phyloP scores from a whole-genome alignment of 495 filamentous ascomycete genomes.

The Hyaloscypha bicolor region DNA sequence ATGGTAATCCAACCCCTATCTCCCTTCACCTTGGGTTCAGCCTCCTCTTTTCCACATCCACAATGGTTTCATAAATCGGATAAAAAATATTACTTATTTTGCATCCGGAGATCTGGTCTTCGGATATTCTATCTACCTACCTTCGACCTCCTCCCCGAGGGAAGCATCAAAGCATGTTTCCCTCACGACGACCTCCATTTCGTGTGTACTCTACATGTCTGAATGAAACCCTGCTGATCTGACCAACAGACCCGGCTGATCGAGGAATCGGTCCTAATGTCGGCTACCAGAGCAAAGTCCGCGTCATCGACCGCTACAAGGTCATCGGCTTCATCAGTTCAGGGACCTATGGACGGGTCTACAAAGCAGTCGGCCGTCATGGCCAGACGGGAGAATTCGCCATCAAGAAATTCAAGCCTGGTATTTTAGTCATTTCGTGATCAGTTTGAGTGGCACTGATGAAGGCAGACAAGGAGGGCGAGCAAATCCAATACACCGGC shows the following conservation, averaged over 20 bases:
- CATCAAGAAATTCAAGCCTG: conserved; percentile 99
- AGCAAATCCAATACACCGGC: conserved; percentile 90
- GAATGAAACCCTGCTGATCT: conserved; percentile 39
- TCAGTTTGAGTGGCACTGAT: conserved; percentile 15
- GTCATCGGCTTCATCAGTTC: conserved; percentile 98
- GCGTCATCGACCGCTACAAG: conserved; percentile 88
- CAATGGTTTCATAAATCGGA: conserved; percentile 22
- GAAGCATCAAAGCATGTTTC: conserved; percentile 27
- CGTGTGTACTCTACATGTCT: conserved; percentile 33
- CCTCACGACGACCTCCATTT: conserved; percentile 31
- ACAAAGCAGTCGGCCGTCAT: conserved; percentile 87
- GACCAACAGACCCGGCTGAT: conserved; percentile 45
- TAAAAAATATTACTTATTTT: conserved; percentile 16
- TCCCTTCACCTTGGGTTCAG: conserved; percentile 25
- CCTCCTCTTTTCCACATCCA: conserved; percentile 22
- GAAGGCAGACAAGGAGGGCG: conserved; percentile 83
- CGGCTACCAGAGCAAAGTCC: conserved; percentile 81
- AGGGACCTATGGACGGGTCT: conserved; percentile 98
- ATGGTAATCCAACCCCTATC: conserved; percentile 58
- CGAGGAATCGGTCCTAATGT: conserved; percentile 43
- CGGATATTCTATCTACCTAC: neutral
- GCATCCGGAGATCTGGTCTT: conserved; percentile 5
- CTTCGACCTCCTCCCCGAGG: conserved; percentile 8
- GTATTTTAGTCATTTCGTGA: conserved; percentile 9
- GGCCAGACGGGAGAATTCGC: conserved; percentile 77